Conservation (phyloP, 345 rosid genomes). For the Murraya paniculata region DNA sequence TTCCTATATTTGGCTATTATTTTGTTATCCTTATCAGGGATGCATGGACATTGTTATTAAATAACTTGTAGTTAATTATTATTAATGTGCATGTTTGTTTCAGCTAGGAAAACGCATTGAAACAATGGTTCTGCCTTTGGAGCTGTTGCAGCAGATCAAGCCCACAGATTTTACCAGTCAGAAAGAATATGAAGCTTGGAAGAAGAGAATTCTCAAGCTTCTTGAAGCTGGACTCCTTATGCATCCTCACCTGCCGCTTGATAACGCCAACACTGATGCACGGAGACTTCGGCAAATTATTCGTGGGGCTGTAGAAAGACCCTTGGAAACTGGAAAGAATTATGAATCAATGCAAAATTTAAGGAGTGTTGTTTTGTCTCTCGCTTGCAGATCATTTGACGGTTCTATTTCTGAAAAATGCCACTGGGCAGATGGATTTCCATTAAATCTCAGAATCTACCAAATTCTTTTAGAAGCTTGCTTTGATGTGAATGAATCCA, state of each 20-base stretch:
- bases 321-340: conserved; percentile 66
- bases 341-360: conserved; percentile 67
- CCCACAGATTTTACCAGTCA: conserved; percentile 66
- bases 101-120: conserved; percentile 91
- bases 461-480: conserved; percentile 74
- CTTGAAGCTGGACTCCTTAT: conserved; percentile 85
- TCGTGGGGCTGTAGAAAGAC: conserved; percentile 51
- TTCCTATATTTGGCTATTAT: background rate
- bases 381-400: conserved; percentile 58
- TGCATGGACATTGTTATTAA: background rate
- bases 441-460: conserved; percentile 72
- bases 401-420: conserved; percentile 62
- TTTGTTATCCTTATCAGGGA: too few relatives aligned
- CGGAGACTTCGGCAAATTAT: conserved; percentile 60
- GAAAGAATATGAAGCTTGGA: conserved; percentile 78
- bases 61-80: background rate
- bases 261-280: conserved; percentile 43
- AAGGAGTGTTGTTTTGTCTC: conserved; percentile 63
- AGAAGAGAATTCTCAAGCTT: conserved; percentile 73
- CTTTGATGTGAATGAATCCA: conserved; percentile 74
- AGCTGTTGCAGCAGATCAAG: conserved; percentile 84
- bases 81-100: conserved; percentile 21
- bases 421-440: conserved; percentile 97
- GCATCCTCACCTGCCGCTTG: conserved; percentile 66
- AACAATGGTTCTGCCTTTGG: conserved; percentile 78